Base-by-base conservation (phyloP, 2,329 filamentous ascomycete species). In the Fusarium ramigenum region DNA sequence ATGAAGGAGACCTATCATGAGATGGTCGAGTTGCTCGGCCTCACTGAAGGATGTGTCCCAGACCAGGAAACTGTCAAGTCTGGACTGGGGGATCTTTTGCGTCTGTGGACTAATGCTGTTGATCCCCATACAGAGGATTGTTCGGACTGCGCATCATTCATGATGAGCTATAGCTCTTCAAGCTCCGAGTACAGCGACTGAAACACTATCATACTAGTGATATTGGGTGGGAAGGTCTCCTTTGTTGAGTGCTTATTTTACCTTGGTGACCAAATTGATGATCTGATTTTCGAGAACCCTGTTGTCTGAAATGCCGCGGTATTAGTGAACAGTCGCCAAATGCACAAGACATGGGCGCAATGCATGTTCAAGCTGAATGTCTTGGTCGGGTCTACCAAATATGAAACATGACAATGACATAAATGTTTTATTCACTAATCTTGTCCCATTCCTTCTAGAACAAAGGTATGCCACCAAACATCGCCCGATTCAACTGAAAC, bases 71-170 rank as follows among this genome's bases (percentile, higher is more conserved):
- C 32, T 0, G 11, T 56, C 4, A 44, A 68, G 14, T 14, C 14
- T 12, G 56, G 63, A 9, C n/a, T 68, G 2, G 36, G 40, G 1
- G 18, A 44, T 14, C 42, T 68, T 14, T 7, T 68, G 5, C 30
- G 16, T 9, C 11, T 54, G 9, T 68, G 65, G 65, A 68, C 65
- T 3, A 68, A 54, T 23, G 63, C 63, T 7, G 4, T 63, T 18
- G 65, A 68, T 30, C 32, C 62, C 9, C 37, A 40, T 9, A 14
- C 39, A 7, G 50, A 59, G 10, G 50, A 60, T 4, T 16, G 14
- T 1, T 56, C 49, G 11, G 44, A 36, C n/a, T 28, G 37, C 30
- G 14, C 12, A 10, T 19, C 40, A 6, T 30, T 36, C 7, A 10
- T 37, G 40, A 59, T 25, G n/a, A 11, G 30, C 2, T 47, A 23